Evolutionary conservation across 257 asterid species (phyloP), one percentile per base, ranked within the genome.

Genomic region (Mitragyna speciosa): DNA sequence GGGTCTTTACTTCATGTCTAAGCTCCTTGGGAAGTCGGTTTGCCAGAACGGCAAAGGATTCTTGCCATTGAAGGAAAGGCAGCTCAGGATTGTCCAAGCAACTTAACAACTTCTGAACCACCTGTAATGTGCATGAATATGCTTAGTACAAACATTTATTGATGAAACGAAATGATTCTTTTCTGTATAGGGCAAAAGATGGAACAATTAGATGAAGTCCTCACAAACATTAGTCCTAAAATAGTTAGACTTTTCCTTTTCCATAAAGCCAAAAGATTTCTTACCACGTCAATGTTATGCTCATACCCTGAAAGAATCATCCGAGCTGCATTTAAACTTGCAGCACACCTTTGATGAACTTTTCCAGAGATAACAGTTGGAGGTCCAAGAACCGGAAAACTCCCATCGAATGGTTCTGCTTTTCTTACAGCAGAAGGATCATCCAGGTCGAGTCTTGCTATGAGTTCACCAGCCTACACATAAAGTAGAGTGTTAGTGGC

Each of bases 221-320:
- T 0, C 0, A 16, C 47, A 56, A 65, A 52, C 30, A 59, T 20
- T 26, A 26, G 69, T 26, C 20, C 31, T 22, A 24, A 41, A 14
- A 61, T n/a, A 63, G 12, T 11, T 15, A 30, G 54, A 14, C 14
- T 39, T 54, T 36, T 77, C 19, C 11, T 17, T 19, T 3, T 6
- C 7, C 17, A 65, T 51, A 54, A 59, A 72, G 81, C 71, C 80
- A 78, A 75, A 76, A 80, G 76, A 86, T 78, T 45, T 72, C 88
- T 84, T 91, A 96, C 99, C 61, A 91, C 97, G 66, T 91, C 97
- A 79, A 94, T 93, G 76, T 91, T 90, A 85, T 96, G 99, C 85
- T 96, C 99, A 41, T 96, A 96, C 85, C 99, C 99, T 68, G 99
- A 97, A 73, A 96, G 97, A 89, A 96, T 94, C 99, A 96, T 96